A percentile compares a stretch with the other conserved stretches of the same genome.
Conservation (phyloP, 1,139 yeast species). For the Hemisphaericaspora subhashii region DNA sequence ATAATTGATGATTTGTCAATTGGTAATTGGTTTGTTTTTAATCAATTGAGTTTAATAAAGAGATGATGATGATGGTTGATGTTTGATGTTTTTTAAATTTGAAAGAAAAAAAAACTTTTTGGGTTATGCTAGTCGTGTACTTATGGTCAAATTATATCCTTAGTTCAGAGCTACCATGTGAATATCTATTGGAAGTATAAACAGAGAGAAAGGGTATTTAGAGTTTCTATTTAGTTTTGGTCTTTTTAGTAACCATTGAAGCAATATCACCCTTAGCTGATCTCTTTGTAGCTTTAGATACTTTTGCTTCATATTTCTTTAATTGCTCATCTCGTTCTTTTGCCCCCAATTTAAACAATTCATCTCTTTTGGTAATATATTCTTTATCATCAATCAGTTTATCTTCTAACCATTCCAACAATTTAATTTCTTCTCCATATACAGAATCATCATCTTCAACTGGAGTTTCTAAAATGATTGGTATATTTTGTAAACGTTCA, state of each 20-base stretch:
- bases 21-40: too few species aligned
- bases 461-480: slow-evolving; percentile 91
- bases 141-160: too few species aligned
- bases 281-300: slow-evolving; percentile 20
- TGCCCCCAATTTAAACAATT: slow-evolving; percentile 55
- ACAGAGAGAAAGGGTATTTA: too few species aligned
- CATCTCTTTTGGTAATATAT: slow-evolving; percentile 45
- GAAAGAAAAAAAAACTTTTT: neutral
- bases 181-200: too few species aligned
- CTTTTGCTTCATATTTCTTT: slow-evolving; percentile 40
- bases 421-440: slow-evolving; percentile 82
- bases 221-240: slow-evolving; percentile 9
- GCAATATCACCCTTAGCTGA: slow-evolving; percentile 16
- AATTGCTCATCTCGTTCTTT: slow-evolving; percentile 55
- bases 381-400: slow-evolving; percentile 55
- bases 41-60: neutral
- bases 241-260: slow-evolving; percentile 15
- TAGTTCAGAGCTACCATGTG: too few species aligned
- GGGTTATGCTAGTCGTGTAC: slow-evolving; percentile 7
- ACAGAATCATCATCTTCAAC: slow-evolving; percentile 55
- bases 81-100: too few species aligned
- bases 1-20: too few species aligned
- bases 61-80: slow-evolving; percentile 1
- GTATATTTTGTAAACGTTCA: slow-evolving; percentile 59
- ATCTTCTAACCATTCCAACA: slow-evolving; percentile 69